phyloP scores from a whole-genome alignment of 1,284 basidiomycete species.

The Spongispora temasekensis region DNA sequence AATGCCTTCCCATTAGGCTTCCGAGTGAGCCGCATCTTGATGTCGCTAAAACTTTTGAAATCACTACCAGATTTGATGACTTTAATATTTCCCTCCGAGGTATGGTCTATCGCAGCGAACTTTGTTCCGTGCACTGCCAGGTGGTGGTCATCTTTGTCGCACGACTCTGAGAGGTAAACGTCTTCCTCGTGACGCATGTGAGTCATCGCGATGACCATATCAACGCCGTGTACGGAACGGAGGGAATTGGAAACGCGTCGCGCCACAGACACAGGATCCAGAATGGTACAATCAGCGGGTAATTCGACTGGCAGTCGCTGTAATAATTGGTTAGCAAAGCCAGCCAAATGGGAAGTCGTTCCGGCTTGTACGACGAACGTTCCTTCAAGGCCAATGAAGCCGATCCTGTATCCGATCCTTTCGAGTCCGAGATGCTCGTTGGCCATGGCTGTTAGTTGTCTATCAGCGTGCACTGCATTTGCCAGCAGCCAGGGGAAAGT shows the following conservation, averaged over 20 bases:
- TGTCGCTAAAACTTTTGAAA: slow-evolving; percentile 7
- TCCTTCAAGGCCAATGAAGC: slow-evolving; percentile 13
- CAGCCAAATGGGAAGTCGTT: neutral
- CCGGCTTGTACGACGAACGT: slow-evolving; percentile 7
- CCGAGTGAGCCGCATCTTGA: slow-evolving; percentile 8
- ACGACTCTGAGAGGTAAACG: slow-evolving; percentile 1
- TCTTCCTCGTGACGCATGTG: slow-evolving; percentile 18
- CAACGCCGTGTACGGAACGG: slow-evolving; percentile 5
- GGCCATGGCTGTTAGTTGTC: slow-evolving; percentile 6
- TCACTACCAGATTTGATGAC: slow-evolving; percentile 9
- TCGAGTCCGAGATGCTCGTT: slow-evolving; percentile 11
- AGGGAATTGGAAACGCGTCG: slow-evolving; percentile 5
- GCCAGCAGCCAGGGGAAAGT: slow-evolving; percentile 11
- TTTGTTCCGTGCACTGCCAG: slow-evolving; percentile 13
- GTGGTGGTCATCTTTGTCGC: slow-evolving; percentile 12
- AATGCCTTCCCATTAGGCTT: slow-evolving; percentile 1
- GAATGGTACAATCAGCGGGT: slow-evolving; percentile 8
- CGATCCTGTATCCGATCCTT: slow-evolving; percentile 7
- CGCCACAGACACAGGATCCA: slow-evolving; percentile 15
- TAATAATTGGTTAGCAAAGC: neutral
- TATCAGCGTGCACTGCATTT: slow-evolving; percentile 11
- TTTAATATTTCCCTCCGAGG: slow-evolving; percentile 9
- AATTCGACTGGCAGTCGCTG: slow-evolving; percentile 11
- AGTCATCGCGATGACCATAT: slow-evolving; percentile 17
- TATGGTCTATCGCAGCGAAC: neutral